These are phyloP conservation scores for Talaromyces funiculosus DNA, from an alignment of 2,329 filamentous ascomycete species.

Conservation along the genomic window DNA sequence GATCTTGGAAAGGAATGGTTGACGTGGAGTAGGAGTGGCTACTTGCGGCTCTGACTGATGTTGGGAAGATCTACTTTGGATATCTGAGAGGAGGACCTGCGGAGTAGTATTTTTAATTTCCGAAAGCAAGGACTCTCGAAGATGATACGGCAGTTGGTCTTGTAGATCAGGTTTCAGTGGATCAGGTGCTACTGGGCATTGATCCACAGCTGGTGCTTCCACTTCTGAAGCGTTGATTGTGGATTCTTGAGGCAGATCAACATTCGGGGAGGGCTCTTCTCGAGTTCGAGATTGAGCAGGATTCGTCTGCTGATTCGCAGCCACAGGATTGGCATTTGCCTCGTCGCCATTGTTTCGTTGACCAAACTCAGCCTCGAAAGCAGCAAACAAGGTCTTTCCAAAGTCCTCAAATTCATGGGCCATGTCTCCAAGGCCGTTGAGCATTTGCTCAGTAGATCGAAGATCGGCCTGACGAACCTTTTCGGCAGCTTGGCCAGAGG, in stretches of 20 bases:
- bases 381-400: constrained; percentile 32
- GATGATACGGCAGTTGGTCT: not conserved
- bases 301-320: not conserved
- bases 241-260: not conserved
- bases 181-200: not conserved
- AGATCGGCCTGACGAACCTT: constrained; percentile 32
- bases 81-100: not conserved
- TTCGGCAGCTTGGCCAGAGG: constrained; percentile 31
- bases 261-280: not conserved
- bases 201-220: not conserved
- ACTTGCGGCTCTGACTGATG: not conserved
- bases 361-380: constrained; percentile 33
- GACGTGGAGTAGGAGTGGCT: not conserved
- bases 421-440: constrained; percentile 35
- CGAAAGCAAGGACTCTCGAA: not conserved
- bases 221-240: not conserved
- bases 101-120: not conserved
- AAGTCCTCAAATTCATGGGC: constrained; percentile 38
- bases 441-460: constrained; percentile 32
- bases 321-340: constrained; percentile 2
- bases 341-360: constrained; percentile 15
- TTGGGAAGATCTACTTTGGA: not conserved
- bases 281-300: not conserved
- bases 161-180: not conserved
- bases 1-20: not conserved